Evolutionary conservation across 306 rosid genomes (phyloP), one percentile per base, ranked within the genome.

Genomic region (Cajanus cajan): DNA sequence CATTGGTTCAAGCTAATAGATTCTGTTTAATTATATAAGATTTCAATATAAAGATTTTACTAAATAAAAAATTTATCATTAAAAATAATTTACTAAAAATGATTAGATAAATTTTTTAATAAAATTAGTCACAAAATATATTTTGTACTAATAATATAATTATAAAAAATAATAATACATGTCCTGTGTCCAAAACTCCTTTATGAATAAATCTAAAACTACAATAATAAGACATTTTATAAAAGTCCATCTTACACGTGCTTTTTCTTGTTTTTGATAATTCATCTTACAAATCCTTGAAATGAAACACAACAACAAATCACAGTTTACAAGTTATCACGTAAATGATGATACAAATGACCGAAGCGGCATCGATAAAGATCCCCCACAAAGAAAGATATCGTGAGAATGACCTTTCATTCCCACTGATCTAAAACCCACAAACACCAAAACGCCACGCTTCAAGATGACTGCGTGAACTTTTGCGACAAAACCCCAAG

Each of bases 361-460:
- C 68, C 34, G 39, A 41, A 40, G 79, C 63, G 84, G 73, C 77
- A 65, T 69, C 13, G 48, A 41, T 47, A 45, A 31, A 77, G 74
- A 86, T 87, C 86, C 89, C 89, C 87, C 48, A 74, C 82, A 22
- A 62, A 59, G 69, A 69, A 61, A 73, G 88, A 58, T 54, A 80
- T 82, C 70, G 79, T 78, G 87, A 83, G 89, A 77, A 84, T 86
- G 89, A 65, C 94, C 87, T 79, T 89, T 83, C 95, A 83, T 78
- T 74, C 93, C 82, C 87, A 86, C 43, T 67, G 82, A 67, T 78
- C 63, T 77, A 82, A 66, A 86, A 83, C 74, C 89, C 83, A 83
- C 77, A 79, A 84, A 80, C 78, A 79, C 82, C 82, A 83, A 86
- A 83, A 82, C 58, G 75, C 82, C 71, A 65, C 64, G 63, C 74